Evolutionary conservation across 768 basidiomycete genomes (phyloP).

Genomic region (Leccinum subtestaceum): DNA sequence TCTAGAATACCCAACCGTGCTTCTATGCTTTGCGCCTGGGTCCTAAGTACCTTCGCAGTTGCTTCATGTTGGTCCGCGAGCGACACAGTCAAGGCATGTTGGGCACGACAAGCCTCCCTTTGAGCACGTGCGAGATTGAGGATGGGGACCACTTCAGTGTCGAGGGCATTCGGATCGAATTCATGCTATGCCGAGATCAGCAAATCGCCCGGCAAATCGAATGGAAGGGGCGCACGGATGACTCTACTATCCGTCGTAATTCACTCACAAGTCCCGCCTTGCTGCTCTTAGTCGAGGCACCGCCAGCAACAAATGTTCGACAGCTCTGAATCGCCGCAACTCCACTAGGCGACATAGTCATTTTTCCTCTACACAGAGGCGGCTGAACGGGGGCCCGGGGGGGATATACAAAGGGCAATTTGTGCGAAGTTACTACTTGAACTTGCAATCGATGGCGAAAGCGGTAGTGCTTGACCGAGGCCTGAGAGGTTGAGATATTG

Average conservation of each 20-base stretch:
- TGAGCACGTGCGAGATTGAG: background rate
- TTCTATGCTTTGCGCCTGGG: background rate
- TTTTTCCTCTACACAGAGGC: background rate
- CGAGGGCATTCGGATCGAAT: background rate
- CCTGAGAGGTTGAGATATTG: no score
- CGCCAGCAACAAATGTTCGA: background rate
- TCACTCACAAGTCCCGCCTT: background rate
- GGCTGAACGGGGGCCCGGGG: background rate
- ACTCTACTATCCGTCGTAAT: background rate
- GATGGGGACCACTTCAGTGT: background rate
- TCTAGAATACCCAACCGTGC: background rate
- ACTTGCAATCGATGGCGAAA: background rate
- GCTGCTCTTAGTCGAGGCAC: background rate
- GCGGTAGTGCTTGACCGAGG: background rate
- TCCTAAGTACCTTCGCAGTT: background rate
- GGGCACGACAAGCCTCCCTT: background rate
- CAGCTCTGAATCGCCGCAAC: background rate
- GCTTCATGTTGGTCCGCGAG: background rate
- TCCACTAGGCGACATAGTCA: background rate
- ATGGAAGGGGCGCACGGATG: background rate
- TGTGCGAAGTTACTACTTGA: no score
- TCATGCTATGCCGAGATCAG: background rate
- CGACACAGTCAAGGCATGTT: background rate
- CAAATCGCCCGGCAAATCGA: background rate
- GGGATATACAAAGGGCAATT: no score